Evolutionary conservation across 768 basidiomycete genomes (phyloP).

Genomic region (Sporobolomyces pararoseus): DNA sequence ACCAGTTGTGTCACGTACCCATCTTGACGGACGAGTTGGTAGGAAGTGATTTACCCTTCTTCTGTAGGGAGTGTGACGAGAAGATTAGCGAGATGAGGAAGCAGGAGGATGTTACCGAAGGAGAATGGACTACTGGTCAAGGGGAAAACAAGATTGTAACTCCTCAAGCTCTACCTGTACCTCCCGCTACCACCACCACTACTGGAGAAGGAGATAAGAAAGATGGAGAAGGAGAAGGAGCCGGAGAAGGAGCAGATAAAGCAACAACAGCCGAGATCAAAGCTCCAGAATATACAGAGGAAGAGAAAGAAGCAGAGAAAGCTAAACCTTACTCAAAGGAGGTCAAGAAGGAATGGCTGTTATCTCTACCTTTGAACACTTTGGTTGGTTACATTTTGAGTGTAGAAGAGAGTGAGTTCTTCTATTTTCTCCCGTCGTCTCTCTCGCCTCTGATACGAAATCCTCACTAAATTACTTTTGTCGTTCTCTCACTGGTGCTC

Average conservation of each 20-base stretch:
- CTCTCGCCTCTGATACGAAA: no score
- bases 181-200: neutral
- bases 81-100: constrained; percentile 16
- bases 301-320: neutral
- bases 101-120: constrained; percentile 7
- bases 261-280: no score
- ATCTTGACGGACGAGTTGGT: constrained; percentile 21
- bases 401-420: constrained; percentile 26
- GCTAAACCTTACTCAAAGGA: constrained; percentile 13
- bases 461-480: no score
- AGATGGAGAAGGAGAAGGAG: neutral
- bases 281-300: neutral
- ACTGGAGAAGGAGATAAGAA: neutral
- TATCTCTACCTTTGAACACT: constrained; percentile 13
- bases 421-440: neutral
- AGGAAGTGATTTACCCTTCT: constrained; percentile 26
- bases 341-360: constrained; percentile 29
- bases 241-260: neutral
- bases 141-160: constrained; percentile 11
- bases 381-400: constrained; percentile 28
- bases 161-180: neutral
- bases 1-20: constrained; percentile 33
- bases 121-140: constrained; percentile 20
- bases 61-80: constrained; percentile 24
- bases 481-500: no score